phyloP scores from a whole-genome alignment of 768 basidiomycete species.

The Tubosaeta sp. region DNA sequence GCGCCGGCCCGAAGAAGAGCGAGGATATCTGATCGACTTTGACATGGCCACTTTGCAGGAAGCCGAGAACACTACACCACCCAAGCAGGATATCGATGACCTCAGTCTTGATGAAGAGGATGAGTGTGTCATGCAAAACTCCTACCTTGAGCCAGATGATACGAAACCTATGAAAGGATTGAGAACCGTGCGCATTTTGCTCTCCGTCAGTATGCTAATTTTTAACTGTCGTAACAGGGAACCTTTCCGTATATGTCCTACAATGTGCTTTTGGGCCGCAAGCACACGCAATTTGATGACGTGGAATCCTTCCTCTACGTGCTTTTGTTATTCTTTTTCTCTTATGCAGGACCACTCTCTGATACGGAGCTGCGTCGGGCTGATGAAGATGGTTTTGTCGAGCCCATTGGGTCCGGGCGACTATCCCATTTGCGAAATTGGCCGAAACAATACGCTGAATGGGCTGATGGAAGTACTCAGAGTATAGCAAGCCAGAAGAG shows the following conservation, averaged over 20 bases:
- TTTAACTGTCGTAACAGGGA: neutral
- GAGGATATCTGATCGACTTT: slow-evolving; percentile 32
- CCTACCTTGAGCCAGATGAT: neutral
- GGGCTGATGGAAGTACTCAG: neutral
- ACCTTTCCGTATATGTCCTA: slow-evolving; percentile 12
- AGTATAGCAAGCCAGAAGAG: neutral
- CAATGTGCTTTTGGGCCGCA: slow-evolving; percentile 1
- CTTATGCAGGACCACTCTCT: neutral
- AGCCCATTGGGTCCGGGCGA: neutral
- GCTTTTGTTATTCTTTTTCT: slow-evolving; percentile 13
- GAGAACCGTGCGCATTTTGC: neutral
- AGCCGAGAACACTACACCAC: neutral
- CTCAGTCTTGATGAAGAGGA: too few relatives aligned
- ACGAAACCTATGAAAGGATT: neutral
- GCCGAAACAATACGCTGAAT: neutral
- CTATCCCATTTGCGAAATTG: slow-evolving; percentile 1
- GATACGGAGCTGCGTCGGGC: neutral
- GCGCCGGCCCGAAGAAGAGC: slow-evolving; percentile 1
- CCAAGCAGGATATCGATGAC: neutral
- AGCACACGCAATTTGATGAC: slow-evolving; percentile 10
- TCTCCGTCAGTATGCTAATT: neutral
- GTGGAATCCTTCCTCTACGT: slow-evolving; percentile 18
- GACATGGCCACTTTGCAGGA: slow-evolving; percentile 15
- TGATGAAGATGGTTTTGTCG: neutral
- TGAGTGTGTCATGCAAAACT: neutral